Conservation (phyloP, 805 yeast genomes). For the Ogataea paradorogensis region DNA sequence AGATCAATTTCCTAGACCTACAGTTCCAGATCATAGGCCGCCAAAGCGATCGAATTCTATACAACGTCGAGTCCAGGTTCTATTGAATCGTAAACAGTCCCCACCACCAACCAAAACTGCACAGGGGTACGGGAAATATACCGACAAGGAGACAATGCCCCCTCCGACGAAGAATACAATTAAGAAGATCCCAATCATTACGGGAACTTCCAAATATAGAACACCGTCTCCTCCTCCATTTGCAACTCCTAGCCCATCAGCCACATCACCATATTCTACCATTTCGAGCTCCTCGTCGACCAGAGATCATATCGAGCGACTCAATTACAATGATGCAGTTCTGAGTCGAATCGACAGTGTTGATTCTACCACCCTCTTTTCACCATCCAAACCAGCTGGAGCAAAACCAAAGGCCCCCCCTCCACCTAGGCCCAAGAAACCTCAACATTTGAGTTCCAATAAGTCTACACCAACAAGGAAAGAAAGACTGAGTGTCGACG, state of each 20-base stretch:
- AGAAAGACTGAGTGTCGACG: constrained; percentile 29
- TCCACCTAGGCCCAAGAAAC: constrained; percentile 61
- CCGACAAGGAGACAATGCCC: constrained; percentile 36
- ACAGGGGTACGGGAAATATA: constrained; percentile 75
- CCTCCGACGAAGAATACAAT: constrained; percentile 22
- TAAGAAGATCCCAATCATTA: constrained; percentile 19
- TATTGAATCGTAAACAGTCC: constrained; percentile 41
- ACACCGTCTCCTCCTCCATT: constrained; percentile 25
- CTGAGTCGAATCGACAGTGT: constrained; percentile 9
- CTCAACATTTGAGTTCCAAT: constrained; percentile 47
- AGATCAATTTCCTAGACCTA: constrained; percentile 13
- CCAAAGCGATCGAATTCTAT: constrained; percentile 40
- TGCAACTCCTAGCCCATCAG: constrained; percentile 15
- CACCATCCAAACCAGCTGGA: constrained; percentile 11
- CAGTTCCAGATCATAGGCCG: constrained; percentile 23
- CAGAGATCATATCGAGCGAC: constrained; percentile 7
- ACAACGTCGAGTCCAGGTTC: constrained; percentile 53
- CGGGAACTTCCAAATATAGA: constrained; percentile 10
- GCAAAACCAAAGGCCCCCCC: constrained; percentile 33
- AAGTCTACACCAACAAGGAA: constrained; percentile 11
- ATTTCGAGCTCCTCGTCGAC: constrained; percentile 11
- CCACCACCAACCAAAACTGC: constrained; percentile 62
- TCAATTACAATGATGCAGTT: constrained; percentile 9
- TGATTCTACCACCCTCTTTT: background rate
- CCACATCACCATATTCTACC: constrained; percentile 12